A percentile compares a stretch with the other conserved stretches of the same genome.
These are phyloP conservation scores for Passiflora organensis DNA, from an alignment of 345 rosid genomes.

Conservation along the genomic window DNA sequence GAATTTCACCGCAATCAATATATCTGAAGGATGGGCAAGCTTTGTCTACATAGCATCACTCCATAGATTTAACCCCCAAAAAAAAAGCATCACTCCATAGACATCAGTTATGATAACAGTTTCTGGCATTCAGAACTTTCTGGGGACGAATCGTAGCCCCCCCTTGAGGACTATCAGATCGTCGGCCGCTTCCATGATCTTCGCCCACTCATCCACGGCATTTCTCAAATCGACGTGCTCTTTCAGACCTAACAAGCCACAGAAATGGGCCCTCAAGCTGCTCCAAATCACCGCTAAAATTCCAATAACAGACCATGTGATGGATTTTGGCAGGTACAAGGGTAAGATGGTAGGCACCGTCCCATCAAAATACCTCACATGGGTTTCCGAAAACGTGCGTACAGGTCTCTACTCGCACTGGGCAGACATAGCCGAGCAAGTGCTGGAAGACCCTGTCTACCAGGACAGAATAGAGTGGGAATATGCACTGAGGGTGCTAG, in stretches of 20 bases:
- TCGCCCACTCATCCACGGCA: slow-evolving; percentile 4
- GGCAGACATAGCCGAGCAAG: slow-evolving; percentile 72
- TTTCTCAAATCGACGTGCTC: slow-evolving; percentile 24
- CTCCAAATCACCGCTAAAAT: slow-evolving; percentile 8
- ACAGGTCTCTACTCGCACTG: slow-evolving; percentile 56
- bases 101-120: too few relatives aligned
- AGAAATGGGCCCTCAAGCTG: slow-evolving; percentile 4
- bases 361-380: slow-evolving; percentile 67
- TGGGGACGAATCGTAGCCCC: too few relatives aligned
- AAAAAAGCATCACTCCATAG: too few relatives aligned
- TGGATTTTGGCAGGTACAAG: slow-evolving; percentile 73
- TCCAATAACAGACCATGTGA: slow-evolving; percentile 51
- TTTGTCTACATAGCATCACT: too few relatives aligned
- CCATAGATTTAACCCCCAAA: too few relatives aligned
- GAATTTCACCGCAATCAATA: too few relatives aligned
- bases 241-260: slow-evolving; percentile 26
- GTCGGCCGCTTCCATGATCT: too few relatives aligned
- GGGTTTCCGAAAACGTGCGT: slow-evolving; percentile 70
- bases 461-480: slow-evolving; percentile 80
- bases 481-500: slow-evolving; percentile 47
- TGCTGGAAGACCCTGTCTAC: slow-evolving; percentile 61
- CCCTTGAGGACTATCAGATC: too few relatives aligned
- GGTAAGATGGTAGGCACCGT: slow-evolving; percentile 81
- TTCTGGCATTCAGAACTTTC: too few relatives aligned
- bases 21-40: too few relatives aligned